Conservation (phyloP, 164 flowering plant species). For the Hamamelis virginiana region DNA sequence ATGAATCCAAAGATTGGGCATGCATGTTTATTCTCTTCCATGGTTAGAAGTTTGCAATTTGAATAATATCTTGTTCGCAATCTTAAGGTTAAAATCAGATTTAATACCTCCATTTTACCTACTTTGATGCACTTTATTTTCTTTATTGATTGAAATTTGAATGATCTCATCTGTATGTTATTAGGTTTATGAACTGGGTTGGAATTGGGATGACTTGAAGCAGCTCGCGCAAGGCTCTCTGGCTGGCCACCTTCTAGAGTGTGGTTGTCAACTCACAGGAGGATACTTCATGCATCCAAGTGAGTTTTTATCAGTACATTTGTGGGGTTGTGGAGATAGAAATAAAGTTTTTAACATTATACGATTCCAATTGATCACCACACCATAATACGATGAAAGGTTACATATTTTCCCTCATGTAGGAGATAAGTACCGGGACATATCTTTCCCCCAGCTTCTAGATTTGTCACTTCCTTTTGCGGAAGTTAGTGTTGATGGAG, state of each 20-base stretch:
- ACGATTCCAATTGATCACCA: background rate
- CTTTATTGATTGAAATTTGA: background rate
- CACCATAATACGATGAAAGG: background rate
- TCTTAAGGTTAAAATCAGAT: background rate
- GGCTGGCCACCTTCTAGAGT: constrained; percentile 95
- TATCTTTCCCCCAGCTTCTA: constrained; percentile 55
- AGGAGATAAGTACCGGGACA: constrained; percentile 74
- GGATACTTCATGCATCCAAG: constrained; percentile 99
- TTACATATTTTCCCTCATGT: constrained; percentile 12
- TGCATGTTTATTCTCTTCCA: too few species aligned
- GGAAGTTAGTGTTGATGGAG: constrained; percentile 73
- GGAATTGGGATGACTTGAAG: constrained; percentile 88
- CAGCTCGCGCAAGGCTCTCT: constrained; percentile 82
- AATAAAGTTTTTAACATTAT: background rate
- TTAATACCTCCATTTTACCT: background rate
- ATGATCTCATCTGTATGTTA: constrained; percentile 10
- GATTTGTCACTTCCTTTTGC: constrained; percentile 89
- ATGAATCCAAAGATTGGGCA: too few species aligned
- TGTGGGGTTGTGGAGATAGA: background rate
- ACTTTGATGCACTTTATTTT: background rate
- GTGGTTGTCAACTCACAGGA: constrained; percentile 99
- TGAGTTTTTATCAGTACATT: constrained; percentile 11
- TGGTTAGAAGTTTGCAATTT: too few species aligned
- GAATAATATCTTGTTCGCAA: too few species aligned
- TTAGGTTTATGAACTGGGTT: constrained; percentile 90